Conservation (phyloP, 768 basidiomycete species). For the Termitomyces sp. region DNA sequence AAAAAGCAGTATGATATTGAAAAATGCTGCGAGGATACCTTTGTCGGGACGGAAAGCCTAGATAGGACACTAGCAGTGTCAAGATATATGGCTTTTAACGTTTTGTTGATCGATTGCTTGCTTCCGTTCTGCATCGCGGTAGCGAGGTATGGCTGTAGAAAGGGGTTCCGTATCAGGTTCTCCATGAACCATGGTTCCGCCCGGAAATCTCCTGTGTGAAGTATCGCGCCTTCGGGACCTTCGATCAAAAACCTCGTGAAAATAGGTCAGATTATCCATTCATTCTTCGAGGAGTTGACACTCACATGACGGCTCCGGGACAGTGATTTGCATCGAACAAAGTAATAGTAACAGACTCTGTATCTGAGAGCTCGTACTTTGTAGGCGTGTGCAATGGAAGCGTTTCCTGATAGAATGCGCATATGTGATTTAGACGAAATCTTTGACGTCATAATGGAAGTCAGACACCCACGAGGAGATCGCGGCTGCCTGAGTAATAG, state of each 20-base stretch:
- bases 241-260: constrained; percentile 75
- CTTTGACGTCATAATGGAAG: not conserved
- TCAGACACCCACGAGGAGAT: constrained; percentile 52
- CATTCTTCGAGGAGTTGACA: not conserved
- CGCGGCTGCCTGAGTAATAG: constrained; percentile 50
- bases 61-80: constrained; percentile 73
- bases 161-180: constrained; percentile 60
- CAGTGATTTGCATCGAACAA: constrained; percentile 92
- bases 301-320: constrained; percentile 89
- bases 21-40: constrained; percentile 31
- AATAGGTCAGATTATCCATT: not conserved
- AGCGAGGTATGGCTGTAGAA: constrained; percentile 66
- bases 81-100: constrained; percentile 74
- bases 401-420: constrained; percentile 35
- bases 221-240: constrained; percentile 58
- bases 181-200: constrained; percentile 81
- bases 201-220: constrained; percentile 93
- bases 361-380: constrained; percentile 46
- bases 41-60: constrained; percentile 47
- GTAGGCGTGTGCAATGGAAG: constrained; percentile 64
- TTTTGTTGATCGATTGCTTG: constrained; percentile 25
- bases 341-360: constrained; percentile 65
- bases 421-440: not conserved
- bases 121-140: constrained; percentile 5
- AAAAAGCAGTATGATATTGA: not conserved